A percentile compares a stretch with the other conserved stretches of the same genome.
phyloP scores from a whole-genome alignment of 352 stramenopile genomes.

The Thalassiosira gravida region DNA sequence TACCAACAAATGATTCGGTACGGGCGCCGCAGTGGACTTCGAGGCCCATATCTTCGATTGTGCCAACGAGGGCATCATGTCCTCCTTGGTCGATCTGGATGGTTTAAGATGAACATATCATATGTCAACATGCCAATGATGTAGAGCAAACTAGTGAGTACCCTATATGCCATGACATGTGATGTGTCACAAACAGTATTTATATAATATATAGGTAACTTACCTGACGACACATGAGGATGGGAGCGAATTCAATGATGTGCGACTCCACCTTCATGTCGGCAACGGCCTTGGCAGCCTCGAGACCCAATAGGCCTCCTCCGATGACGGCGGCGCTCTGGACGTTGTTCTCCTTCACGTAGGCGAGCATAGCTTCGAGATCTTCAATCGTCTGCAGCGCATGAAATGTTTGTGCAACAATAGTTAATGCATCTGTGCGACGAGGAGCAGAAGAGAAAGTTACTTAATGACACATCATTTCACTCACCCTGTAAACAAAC shows the following conservation, averaged over 20 bases:
- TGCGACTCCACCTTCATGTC: conserved; percentile 89
- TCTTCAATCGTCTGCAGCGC: conserved; percentile 90
- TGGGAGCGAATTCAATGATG: conserved; percentile 91
- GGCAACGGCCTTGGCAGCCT: conserved; percentile 89
- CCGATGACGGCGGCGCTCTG: conserved; percentile 85
- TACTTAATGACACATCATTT: neutral
- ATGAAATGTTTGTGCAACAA: no score
- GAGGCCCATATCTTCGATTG: conserved; percentile 88
- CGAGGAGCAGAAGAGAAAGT: conserved; percentile 6
- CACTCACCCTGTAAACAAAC: conserved; percentile 89
- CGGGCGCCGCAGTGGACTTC: conserved; percentile 90
- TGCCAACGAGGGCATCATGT: conserved; percentile 89
- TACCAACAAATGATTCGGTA: conserved; percentile 84
- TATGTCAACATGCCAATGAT: no score
- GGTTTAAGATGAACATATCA: no score
- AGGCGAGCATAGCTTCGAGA: conserved; percentile 88
- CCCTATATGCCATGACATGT: no score
- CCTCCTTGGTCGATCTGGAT: conserved; percentile 91
- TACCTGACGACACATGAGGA: conserved; percentile 90
- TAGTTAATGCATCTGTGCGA: no score
- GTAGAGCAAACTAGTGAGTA: no score
- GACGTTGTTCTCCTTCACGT: conserved; percentile 86
- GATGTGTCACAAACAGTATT: neutral
- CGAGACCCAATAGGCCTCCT: conserved; percentile 88
- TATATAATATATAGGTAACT: no score